Evolutionary conservation across 768 basidiomycete species (phyloP).

Genomic region (Trametes sanguinea): DNA sequence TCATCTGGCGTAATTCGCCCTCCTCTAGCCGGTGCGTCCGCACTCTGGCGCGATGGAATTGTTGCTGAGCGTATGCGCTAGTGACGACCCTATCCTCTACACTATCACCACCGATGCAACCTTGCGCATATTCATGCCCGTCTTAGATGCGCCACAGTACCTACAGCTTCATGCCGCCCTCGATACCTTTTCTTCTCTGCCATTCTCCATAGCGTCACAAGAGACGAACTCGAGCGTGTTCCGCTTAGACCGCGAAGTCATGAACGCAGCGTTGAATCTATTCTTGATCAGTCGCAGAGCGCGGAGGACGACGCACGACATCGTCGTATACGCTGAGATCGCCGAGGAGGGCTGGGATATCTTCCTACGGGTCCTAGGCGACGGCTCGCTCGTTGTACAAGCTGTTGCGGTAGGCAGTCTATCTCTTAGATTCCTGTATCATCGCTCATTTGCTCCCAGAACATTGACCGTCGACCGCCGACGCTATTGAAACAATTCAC

Average conservation of each 20-base stretch:
- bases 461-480: conserved; percentile 87
- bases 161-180: conserved; percentile 83
- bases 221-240: conserved; percentile 52
- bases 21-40: conserved; percentile 63
- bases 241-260: conserved; percentile 66
- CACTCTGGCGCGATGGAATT: conserved; percentile 3
- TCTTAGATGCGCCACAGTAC: conserved; percentile 81
- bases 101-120: conserved; percentile 83
- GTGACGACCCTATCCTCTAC: conserved; percentile 78
- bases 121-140: conserved; percentile 83
- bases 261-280: conserved; percentile 49
- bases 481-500: conserved; percentile 77
- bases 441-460: conserved; percentile 46
- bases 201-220: conserved; percentile 36
- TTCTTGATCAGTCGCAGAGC: conserved; percentile 36
- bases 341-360: conserved; percentile 76
- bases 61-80: conserved; percentile 29
- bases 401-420: conserved; percentile 64
- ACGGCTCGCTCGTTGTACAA: conserved; percentile 73
- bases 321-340: conserved; percentile 59
- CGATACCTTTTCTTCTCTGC: conserved; percentile 68
- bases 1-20: conserved; percentile 74
- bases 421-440: not conserved
- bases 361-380: conserved; percentile 68
- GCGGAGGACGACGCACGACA: conserved; percentile 48